Evolutionary conservation across 2,329 filamentous ascomycete species (phyloP).

Genomic region (Pseudophaeomoniella oleicola): DNA sequence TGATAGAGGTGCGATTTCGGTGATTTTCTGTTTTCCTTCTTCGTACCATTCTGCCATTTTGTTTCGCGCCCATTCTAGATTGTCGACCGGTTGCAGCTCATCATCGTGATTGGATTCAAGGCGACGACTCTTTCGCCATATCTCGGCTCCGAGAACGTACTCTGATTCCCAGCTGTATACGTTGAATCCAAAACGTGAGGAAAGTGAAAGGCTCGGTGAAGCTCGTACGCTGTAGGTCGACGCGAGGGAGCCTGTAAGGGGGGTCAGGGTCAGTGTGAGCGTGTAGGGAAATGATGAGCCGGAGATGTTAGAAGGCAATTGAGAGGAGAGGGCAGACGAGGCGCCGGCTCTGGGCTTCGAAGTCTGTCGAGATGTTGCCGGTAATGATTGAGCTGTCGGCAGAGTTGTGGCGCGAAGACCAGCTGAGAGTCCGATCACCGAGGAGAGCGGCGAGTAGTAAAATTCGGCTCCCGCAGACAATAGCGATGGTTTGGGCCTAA

Average conservation of each 20-base stretch:
- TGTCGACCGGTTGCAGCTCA: conserved; percentile 23
- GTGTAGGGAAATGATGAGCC: conserved; percentile 75
- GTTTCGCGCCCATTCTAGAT: conserved; percentile 28
- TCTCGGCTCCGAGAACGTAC: conserved; percentile 78
- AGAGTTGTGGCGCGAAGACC: conserved; percentile 83
- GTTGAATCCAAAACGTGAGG: conserved; percentile 90
- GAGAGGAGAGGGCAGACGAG: conserved; percentile 11
- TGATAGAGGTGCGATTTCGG: neutral
- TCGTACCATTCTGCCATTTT: conserved; percentile 16
- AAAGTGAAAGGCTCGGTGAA: conserved; percentile 66
- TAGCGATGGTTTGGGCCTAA: conserved; percentile 36
- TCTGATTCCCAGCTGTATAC: conserved; percentile 97
- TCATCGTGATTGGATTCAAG: conserved; percentile 4
- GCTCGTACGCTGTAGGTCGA: conserved; percentile 87
- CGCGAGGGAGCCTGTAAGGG: conserved; percentile 83
- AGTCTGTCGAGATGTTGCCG: conserved; percentile 3
- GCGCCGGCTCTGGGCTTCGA: conserved; percentile 11
- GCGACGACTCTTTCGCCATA: conserved; percentile 54
- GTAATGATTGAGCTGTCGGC: conserved; percentile 28
- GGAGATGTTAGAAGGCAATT: conserved; percentile 16
- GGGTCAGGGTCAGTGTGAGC: conserved; percentile 83
- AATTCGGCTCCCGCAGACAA: conserved; percentile 86
- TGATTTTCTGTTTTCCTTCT: conserved; percentile 16
- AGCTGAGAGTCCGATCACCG: conserved; percentile 79
- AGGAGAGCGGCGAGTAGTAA: conserved; percentile 91